These are phyloP conservation scores for Bromus sterilis DNA, from an alignment of 176 grass and related monocot species.

Conservation along the genomic window DNA sequence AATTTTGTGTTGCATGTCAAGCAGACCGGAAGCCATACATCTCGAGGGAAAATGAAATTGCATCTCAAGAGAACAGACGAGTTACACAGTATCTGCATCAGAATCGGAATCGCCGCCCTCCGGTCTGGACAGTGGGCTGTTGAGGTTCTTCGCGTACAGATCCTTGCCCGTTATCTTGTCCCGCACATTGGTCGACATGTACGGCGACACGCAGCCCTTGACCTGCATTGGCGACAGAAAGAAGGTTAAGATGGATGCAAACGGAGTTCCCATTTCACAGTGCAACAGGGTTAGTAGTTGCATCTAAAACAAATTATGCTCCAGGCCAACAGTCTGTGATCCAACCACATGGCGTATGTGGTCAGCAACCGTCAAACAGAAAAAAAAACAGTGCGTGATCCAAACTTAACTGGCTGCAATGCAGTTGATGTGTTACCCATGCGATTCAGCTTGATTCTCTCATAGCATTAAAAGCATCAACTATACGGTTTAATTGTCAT, in stretches of 20 bases:
- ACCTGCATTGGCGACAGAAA: not conserved
- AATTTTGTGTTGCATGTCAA: not conserved
- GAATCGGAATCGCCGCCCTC: not conserved
- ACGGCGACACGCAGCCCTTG: not conserved
- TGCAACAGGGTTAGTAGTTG: not conserved
- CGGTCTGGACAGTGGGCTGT: not conserved
- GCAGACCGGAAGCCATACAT: not conserved
- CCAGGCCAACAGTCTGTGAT: too few relatives aligned
- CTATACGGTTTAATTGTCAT: not conserved
- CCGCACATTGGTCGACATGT: not conserved
- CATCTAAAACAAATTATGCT: not conserved
- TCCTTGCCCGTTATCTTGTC: not conserved
- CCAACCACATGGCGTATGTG: too few relatives aligned
- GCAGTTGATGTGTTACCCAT: not conserved
- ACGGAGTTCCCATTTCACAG: too few relatives aligned
- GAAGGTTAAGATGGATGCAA: too few relatives aligned
- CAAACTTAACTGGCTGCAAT: not conserved
- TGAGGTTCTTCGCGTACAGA: not conserved
- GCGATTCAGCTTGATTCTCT: not conserved
- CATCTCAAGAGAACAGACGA: too few relatives aligned
- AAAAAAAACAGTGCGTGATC: too few relatives aligned
- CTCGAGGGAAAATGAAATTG: not conserved
- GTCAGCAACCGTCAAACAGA: too few relatives aligned
- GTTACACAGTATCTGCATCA: not conserved
- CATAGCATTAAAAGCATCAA: not conserved